Conservation (phyloP, 768 basidiomycete species). For the Suillus subaureus region DNA sequence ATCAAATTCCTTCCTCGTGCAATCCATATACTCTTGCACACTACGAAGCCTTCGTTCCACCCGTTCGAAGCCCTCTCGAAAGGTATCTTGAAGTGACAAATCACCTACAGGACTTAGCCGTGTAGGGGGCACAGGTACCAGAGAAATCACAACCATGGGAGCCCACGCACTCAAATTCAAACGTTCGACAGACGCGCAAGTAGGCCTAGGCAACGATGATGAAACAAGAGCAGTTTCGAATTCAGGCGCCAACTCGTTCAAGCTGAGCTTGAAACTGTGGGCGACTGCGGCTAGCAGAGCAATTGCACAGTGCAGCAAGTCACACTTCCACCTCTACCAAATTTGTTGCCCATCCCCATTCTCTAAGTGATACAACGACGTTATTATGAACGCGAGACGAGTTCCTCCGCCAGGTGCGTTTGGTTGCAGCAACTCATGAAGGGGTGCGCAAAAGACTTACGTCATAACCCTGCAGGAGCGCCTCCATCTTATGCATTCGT, state of each 20-base stretch:
- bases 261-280: not conserved
- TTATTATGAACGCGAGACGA: slow-evolving; percentile 20
- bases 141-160: not conserved
- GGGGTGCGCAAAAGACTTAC: not conserved
- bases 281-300: not conserved
- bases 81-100: not conserved
- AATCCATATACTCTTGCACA: not conserved
- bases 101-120: not conserved
- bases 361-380: not conserved
- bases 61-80: not conserved
- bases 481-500: slow-evolving; percentile 65
- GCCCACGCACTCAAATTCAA: not conserved
- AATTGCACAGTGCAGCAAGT: not conserved
- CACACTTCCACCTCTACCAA: not conserved
- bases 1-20: not conserved
- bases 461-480: slow-evolving; percentile 36
- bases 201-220: not conserved
- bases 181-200: not conserved
- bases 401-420: slow-evolving; percentile 18
- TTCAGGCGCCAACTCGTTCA: not conserved
- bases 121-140: not conserved
- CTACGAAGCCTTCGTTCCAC: not conserved
- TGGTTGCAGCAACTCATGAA: not conserved
- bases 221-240: not conserved
- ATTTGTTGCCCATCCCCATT: not conserved